Percentiles rank a stretch among this genome's conserved stretches.
phyloP scores from a whole-genome alignment of 2,329 filamentous ascomycete species.

The Colletotrichum sp. region DNA sequence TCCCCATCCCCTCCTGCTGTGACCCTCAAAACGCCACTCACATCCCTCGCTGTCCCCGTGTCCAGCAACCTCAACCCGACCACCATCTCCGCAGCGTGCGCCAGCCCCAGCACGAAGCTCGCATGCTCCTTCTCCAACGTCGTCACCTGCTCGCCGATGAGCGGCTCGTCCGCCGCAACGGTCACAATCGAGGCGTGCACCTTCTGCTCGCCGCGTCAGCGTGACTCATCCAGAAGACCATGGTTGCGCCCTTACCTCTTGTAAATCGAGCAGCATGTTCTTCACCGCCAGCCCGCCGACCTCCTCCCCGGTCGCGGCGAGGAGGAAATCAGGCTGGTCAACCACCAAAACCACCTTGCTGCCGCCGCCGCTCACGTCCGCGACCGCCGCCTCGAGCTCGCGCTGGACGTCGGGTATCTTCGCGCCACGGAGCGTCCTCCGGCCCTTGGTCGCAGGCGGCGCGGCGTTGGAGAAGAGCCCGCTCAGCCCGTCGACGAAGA shows the following conservation, averaged over 20 bases:
- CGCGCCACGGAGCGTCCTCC: constrained; percentile 31
- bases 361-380: constrained; percentile 41
- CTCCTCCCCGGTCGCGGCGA: constrained; percentile 60
- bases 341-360: constrained; percentile 64
- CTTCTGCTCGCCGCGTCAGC: constrained; percentile 43
- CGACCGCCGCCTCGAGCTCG: constrained; percentile 44
- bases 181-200: constrained; percentile 72
- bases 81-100: constrained; percentile 77
- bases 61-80: constrained; percentile 79
- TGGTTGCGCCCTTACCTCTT: constrained; percentile 55
- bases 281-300: constrained; percentile 52
- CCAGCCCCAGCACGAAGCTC: constrained; percentile 71
- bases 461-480: constrained; percentile 50
- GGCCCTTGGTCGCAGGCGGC: constrained; percentile 10
- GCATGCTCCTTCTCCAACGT: constrained; percentile 74
- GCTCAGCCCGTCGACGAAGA: constrained; percentile 78
- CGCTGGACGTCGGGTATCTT: constrained; percentile 40
- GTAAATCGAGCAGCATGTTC: constrained; percentile 62
- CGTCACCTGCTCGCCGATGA: constrained; percentile 66
- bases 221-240: not conserved
- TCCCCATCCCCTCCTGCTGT: constrained; percentile 58
- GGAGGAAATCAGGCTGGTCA: constrained; percentile 69
- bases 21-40: constrained; percentile 85
- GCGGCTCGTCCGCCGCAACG: constrained; percentile 74
- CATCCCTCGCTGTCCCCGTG: constrained; percentile 87